Evolutionary conservation across 169 alveolate species (phyloP).

Genomic region (Babesia ovis): DNA sequence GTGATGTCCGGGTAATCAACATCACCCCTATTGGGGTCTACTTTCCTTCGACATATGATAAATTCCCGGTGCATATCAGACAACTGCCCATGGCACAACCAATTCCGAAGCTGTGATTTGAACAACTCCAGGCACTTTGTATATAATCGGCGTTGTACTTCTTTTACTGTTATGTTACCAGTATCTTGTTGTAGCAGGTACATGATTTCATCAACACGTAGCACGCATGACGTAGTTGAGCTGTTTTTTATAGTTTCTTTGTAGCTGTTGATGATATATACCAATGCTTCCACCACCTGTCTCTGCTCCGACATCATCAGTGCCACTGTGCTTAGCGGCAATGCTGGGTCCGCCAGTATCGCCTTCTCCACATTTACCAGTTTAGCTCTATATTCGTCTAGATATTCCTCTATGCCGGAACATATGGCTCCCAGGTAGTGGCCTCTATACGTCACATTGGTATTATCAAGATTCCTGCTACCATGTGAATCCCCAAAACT

Average conservation of each 20-base stretch:
- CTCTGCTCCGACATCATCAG: constrained; percentile 68
- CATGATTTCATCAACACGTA: constrained; percentile 59
- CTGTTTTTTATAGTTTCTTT: background rate
- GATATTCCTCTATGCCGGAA: constrained; percentile 68
- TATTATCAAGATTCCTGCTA: background rate
- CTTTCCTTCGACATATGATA: constrained; percentile 61
- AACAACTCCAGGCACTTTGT: constrained; percentile 50
- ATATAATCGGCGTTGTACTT: constrained; percentile 44
- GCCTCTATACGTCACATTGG: constrained; percentile 27
- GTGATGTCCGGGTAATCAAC: constrained; percentile 6
- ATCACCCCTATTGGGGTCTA: constrained; percentile 40
- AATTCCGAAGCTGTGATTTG: constrained; percentile 56
- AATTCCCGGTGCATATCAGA: constrained; percentile 72
- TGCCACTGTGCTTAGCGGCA: constrained; percentile 69
- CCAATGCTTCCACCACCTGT: constrained; percentile 57
- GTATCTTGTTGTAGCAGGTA: constrained; percentile 43
- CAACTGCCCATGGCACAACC: constrained; percentile 75
- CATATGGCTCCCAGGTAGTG: constrained; percentile 68
- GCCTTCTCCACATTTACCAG: constrained; percentile 66
- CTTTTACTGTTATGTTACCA: constrained; percentile 48
- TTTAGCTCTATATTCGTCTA: constrained; percentile 54
- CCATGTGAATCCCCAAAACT: background rate
- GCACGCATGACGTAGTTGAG: background rate
- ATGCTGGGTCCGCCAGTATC: constrained; percentile 61
- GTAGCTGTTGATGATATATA: constrained; percentile 18